Base-by-base conservation (phyloP, 257 asterid genomes). In the Sherardia arvensis region DNA sequence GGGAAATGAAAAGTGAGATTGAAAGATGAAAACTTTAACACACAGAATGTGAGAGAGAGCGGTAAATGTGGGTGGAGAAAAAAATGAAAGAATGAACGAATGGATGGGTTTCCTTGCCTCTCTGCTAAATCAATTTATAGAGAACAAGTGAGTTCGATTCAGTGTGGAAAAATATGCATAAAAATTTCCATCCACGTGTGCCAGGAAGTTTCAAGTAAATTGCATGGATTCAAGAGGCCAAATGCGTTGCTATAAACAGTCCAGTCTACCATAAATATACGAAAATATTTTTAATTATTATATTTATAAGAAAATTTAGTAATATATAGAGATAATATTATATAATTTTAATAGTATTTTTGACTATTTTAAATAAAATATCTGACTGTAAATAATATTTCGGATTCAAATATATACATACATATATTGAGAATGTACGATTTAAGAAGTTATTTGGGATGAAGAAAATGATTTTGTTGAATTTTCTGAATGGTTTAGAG, bases 151-250 rank as follows among this genome's bases (percentile, higher is more conserved):
- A 32, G 47, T 38, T 38, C 45, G 45, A 36, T 36, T 36, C 45
- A 36, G 45, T 10, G 27, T 8, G 18, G 6, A 40, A 40, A 40
- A 40, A 56, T 23, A 29, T 56, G 57, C 45, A 48, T 47, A 12
- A 54, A 30, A 25, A 25, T 74, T 69, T 65, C 58, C 78, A 65
- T 34, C 79, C 69, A 54, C 66, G 66, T 74, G 78, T 59, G 55
- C 26, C 20, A 53, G 58, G 75, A 69, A 66, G 70, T 47, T 74
- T 69, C 79, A 14, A 28, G 53, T 64, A 26, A 53, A 74, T 61
- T 69, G 47, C 67, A 51, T 33, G 8, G 47, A 11, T 15, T 0
- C 7, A 3, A 23, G n/a, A n/a, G n/a, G n/a, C n/a, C n/a, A n/a
- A n/a, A n/a, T n/a, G n/a, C n/a, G n/a, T n/a, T n/a, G n/a, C n/a